Conservation (phyloP, 371 early-diverging fungal species). For the Apophysomyces sp. region DNA sequence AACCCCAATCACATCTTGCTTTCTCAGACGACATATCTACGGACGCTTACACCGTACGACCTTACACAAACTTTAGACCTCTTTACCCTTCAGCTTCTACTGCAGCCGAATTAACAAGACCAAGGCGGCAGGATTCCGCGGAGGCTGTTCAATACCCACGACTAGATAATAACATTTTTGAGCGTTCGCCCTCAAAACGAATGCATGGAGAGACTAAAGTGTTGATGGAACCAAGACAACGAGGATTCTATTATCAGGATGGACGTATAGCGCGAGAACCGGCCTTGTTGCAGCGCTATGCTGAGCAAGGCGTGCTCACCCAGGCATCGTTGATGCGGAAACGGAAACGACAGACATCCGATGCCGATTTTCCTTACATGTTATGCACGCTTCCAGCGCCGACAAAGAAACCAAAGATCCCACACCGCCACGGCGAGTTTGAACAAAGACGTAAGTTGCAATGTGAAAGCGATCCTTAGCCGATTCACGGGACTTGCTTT, state of each 20-base stretch:
- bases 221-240: slow-evolving; percentile 40
- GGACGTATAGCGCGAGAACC: slow-evolving; percentile 43
- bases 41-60: slow-evolving; percentile 32
- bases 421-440: slow-evolving; percentile 52
- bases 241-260: slow-evolving; percentile 48
- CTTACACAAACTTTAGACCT: slow-evolving; percentile 32
- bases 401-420: slow-evolving; percentile 46
- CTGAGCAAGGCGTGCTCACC: slow-evolving; percentile 45
- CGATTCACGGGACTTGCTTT: neutral
- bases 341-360: slow-evolving; percentile 35
- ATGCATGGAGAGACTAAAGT: slow-evolving; percentile 5
- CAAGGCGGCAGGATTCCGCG: neutral
- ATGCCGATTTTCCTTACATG: slow-evolving; percentile 23
- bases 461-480: too few species aligned
- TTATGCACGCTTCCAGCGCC: slow-evolving; percentile 19
- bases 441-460: slow-evolving; percentile 44
- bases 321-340: slow-evolving; percentile 46
- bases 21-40: slow-evolving; percentile 18
- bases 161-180: neutral
- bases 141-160: neutral
- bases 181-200: neutral
- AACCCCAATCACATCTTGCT: slow-evolving; percentile 2
- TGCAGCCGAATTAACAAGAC: neutral
- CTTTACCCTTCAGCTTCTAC: slow-evolving; percentile 15
- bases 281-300: slow-evolving; percentile 37